Percentiles rank a stretch among this genome's conserved stretches.
Evolutionary conservation across 805 yeast genomes (phyloP).

Genomic region (Wickerhamiella musiphila): DNA sequence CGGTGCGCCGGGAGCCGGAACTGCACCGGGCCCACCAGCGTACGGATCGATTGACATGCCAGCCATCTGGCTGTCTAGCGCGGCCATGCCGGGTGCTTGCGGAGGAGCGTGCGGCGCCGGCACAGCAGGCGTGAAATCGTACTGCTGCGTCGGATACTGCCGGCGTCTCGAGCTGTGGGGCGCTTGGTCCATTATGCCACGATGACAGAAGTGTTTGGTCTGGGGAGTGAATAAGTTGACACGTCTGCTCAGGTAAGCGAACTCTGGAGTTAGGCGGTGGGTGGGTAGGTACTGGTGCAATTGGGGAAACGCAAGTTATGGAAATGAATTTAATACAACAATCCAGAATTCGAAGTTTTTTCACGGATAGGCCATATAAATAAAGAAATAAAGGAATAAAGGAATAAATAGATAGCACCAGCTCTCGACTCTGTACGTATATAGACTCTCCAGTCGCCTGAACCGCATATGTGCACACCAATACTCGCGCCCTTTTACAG

Average conservation of each 20-base stretch:
- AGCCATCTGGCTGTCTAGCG: conserved; percentile 15
- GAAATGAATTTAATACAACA: too few relatives aligned
- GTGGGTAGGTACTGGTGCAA: too few relatives aligned
- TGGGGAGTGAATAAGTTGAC: background rate
- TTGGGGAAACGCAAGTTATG: too few relatives aligned
- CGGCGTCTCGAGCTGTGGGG: conserved; percentile 23
- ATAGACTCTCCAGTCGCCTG: too few relatives aligned
- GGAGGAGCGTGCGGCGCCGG: conserved; percentile 14
- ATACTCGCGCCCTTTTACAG: too few relatives aligned
- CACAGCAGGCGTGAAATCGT: conserved; percentile 21
- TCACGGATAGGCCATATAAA: too few relatives aligned
- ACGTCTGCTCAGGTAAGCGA: background rate
- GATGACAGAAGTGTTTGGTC: background rate
- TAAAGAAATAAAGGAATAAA: too few relatives aligned
- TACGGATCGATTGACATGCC: conserved; percentile 11
- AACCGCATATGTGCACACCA: too few relatives aligned
- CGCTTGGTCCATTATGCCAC: conserved; percentile 2
- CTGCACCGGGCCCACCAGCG: conserved; percentile 6
- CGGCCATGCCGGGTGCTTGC: conserved; percentile 7
- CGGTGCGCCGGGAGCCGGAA: conserved; percentile 3
- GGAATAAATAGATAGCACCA: too few relatives aligned
- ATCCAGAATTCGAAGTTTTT: too few relatives aligned
- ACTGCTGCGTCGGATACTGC: conserved; percentile 33
- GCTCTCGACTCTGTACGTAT: too few relatives aligned
- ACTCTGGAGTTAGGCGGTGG: too few relatives aligned